Percentiles rank a stretch among this genome's conserved stretches.
These are phyloP conservation scores for Rhamnella rubrinervis DNA, from an alignment of 331 rosid species.

Conservation along the genomic window DNA sequence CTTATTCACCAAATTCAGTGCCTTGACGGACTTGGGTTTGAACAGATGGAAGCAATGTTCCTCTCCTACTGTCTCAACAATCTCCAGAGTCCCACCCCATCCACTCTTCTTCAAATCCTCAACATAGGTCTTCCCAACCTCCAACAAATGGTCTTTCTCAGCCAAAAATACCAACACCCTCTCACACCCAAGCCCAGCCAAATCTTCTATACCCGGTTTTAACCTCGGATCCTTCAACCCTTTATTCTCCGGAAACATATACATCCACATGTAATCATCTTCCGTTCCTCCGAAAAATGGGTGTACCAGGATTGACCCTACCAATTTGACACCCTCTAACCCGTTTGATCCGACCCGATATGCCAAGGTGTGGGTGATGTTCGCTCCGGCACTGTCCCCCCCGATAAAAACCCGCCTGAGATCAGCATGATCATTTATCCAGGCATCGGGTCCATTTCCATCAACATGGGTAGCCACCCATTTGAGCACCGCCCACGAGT, in stretches of 20 bases:
- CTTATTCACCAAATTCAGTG: slow-evolving; percentile 13
- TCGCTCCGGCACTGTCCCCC: slow-evolving; percentile 52
- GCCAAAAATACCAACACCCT: slow-evolving; percentile 44
- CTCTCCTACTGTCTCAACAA: slow-evolving; percentile 35
- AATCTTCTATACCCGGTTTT: slow-evolving; percentile 41
- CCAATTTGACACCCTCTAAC: slow-evolving; percentile 22
- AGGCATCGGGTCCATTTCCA: slow-evolving; percentile 37
- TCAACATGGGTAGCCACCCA: slow-evolving; percentile 44
- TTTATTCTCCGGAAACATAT: slow-evolving; percentile 31
- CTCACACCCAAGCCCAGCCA: slow-evolving; percentile 34
- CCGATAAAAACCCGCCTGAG: slow-evolving; percentile 27
- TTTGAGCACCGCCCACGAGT: slow-evolving; percentile 42
- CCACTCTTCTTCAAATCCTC: slow-evolving; percentile 38
- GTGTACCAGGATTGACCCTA: slow-evolving; percentile 39
- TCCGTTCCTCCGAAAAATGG: slow-evolving; percentile 38
- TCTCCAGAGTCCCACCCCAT: slow-evolving; percentile 41
- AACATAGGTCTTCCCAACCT: slow-evolving; percentile 21
- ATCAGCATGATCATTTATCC: slow-evolving; percentile 40
- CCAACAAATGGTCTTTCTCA: slow-evolving; percentile 34
- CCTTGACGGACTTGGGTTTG: slow-evolving; percentile 13
- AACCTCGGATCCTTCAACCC: slow-evolving; percentile 42
- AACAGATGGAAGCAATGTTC: slow-evolving; percentile 31
- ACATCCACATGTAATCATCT: slow-evolving; percentile 43
- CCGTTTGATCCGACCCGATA: slow-evolving; percentile 25
- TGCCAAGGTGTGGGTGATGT: slow-evolving; percentile 30